Conservation (phyloP, 805 yeast genomes). For the Metschnikowia sp. region DNA sequence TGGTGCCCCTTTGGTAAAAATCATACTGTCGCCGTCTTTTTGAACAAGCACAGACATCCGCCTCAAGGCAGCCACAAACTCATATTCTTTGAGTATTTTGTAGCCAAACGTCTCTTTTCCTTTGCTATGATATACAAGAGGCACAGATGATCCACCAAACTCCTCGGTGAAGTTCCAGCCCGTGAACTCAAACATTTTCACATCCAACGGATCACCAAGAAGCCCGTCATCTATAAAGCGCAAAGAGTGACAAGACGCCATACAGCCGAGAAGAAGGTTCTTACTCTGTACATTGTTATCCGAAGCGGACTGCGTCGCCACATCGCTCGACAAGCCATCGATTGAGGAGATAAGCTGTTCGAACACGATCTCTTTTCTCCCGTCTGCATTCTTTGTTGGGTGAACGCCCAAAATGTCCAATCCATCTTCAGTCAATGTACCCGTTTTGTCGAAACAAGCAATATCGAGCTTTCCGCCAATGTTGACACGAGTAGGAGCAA, state of each 20-base stretch:
- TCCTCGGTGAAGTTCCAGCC: conserved; percentile 75
- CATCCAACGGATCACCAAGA: conserved; percentile 92
- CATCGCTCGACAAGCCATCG: conserved; percentile 2
- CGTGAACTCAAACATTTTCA: conserved; percentile 89
- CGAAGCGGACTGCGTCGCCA: background rate
- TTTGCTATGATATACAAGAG: conserved; percentile 16
- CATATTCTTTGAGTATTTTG: conserved; percentile 54
- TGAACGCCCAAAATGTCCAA: conserved; percentile 73
- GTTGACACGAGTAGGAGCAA: conserved; percentile 90
- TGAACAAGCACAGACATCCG: conserved; percentile 82
- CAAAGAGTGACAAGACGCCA: conserved; percentile 86
- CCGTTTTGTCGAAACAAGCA: conserved; percentile 94
- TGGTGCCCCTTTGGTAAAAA: conserved; percentile 93
- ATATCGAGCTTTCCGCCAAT: conserved; percentile 94
- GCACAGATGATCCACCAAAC: conserved; percentile 27
- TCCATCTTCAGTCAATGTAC: conserved; percentile 96
- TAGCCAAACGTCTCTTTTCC: conserved; percentile 23
- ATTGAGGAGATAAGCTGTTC: conserved; percentile 23
- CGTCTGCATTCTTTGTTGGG: conserved; percentile 37
- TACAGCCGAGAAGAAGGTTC: conserved; percentile 35
- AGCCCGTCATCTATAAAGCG: conserved; percentile 73
- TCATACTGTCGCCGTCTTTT: conserved; percentile 14
- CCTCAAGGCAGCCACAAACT: conserved; percentile 79
- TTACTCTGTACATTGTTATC: conserved; percentile 27
- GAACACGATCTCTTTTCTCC: conserved; percentile 39